These are phyloP conservation scores for Tetragonia tetragonoides DNA, from an alignment of 148 eudicot species.

Conservation along the genomic window DNA sequence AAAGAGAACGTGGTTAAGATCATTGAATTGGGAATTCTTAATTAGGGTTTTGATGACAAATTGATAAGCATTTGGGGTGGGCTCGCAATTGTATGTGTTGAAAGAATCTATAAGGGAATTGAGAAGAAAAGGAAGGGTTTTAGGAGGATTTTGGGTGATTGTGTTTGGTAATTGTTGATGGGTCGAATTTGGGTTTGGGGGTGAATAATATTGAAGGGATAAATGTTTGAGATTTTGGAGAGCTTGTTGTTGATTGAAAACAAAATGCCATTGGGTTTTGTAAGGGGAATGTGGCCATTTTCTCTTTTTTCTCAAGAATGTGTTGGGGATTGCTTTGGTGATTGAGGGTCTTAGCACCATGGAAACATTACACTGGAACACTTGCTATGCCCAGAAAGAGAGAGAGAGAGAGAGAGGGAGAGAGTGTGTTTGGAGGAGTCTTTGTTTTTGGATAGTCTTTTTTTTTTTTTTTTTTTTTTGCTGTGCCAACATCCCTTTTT, in stretches of 20 bases:
- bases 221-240: constrained; percentile 43
- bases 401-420: too few species aligned
- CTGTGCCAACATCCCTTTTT: too few species aligned
- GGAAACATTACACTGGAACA: background rate
- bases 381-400: background rate
- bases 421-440: too few species aligned
- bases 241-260: constrained; percentile 45
- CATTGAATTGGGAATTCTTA: constrained; percentile 28
- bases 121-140: constrained; percentile 36
- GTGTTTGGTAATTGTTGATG: constrained; percentile 7
- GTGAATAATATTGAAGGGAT: constrained; percentile 11
- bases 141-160: constrained; percentile 21
- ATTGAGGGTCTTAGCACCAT: constrained; percentile 24
- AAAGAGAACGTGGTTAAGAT: constrained; percentile 34
- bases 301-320: constrained; percentile 47
- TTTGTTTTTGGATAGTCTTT: too few species aligned
- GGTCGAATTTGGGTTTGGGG: constrained; percentile 18
- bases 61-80: constrained; percentile 47
- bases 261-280: constrained; percentile 44
- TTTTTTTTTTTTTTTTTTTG: too few species aligned
- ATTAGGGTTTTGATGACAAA: constrained; percentile 46
- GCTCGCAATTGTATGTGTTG: constrained; percentile 40
- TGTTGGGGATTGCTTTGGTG: constrained; percentile 25
- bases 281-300: constrained; percentile 51
- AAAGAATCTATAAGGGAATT: constrained; percentile 40